Evolutionary conservation across 345 rosid genomes (phyloP), one percentile per base, ranked within the genome.

Genomic region (Acer yangbiense): DNA sequence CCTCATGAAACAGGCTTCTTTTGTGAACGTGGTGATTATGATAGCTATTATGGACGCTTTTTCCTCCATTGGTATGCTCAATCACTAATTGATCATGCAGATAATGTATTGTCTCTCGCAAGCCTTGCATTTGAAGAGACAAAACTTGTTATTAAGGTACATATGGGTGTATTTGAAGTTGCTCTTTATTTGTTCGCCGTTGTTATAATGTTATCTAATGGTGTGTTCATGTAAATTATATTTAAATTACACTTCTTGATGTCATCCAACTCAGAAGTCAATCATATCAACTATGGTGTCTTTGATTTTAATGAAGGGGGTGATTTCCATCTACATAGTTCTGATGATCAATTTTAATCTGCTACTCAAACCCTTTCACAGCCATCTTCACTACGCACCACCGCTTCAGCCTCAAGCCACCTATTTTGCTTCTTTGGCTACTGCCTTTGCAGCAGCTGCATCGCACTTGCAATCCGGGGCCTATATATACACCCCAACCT

Each of bases 1-100:
- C 97, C 98, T n/a, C 94, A 95, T 76, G 97, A 92, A 86, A 95
- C 98, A 20, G 90, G 92, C 9, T 95, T 93, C 83, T 95, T 95
- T 78, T 91, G 91, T 74, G 98, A 93, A 81, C 86, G 91, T 70
- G 98, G 98, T 77, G 98, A 93, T 84, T 95, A 95, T 69, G 97
- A 95, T 83, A 89, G 98, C 87, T 93, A 89, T 87, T 92, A 86
- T 17, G 98, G 98, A 63, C 98, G 92, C 76, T 95, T 95, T 86
- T 95, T 95, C 87, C 88, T 95, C 78, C 87, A 87, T 9, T 95
- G 98, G 98, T 95, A 95, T 80, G 84, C 94, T 1, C 98, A 92
- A 52, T 81, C 87, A 57, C 82, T 95, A 71, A 85, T 87, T 67
- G 86, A 85, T 63, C 98, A 95, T 75, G 95, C 94, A 7, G 96